These are phyloP conservation scores for Davidsoniella neocaledoniae DNA, from an alignment of 2,329 filamentous ascomycete species.

Conservation along the genomic window DNA sequence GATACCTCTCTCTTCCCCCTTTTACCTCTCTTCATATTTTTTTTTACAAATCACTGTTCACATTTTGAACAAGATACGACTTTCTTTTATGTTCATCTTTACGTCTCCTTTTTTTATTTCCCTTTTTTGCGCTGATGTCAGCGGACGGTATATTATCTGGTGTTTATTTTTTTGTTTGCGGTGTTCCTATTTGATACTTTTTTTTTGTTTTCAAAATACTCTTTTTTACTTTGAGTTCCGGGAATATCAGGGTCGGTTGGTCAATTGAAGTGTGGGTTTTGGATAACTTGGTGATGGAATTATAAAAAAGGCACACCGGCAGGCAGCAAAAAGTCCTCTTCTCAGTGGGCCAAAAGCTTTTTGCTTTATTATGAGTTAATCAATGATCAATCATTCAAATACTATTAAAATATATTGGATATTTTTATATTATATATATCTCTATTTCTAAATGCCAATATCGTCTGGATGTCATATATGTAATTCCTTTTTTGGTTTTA, in stretches of 20 bases:
- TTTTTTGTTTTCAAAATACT: background rate
- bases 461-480: too few relatives aligned
- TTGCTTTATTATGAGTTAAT: too few relatives aligned
- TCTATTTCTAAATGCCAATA: too few relatives aligned
- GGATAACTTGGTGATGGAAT: slow-evolving; percentile 7
- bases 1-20: background rate
- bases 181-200: background rate
- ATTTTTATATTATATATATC: too few relatives aligned
- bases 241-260: background rate
- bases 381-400: too few relatives aligned
- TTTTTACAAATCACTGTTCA: background rate
- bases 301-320: slow-evolving; percentile 3
- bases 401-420: too few relatives aligned
- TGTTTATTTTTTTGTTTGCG: background rate
- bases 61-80: too few relatives aligned
- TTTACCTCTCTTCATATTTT: background rate
- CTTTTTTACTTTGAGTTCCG: background rate
- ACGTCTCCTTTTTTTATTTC: background rate
- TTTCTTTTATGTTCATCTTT: background rate
- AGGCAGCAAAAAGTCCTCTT: too few relatives aligned
- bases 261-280: background rate
- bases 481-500: too few relatives aligned
- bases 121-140: background rate
- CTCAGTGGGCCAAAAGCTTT: too few relatives aligned
- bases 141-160: slow-evolving; percentile 1